Percentiles rank a stretch among this genome's conserved stretches.
phyloP scores from a whole-genome alignment of 306 rosid genomes.

The Potentilla sterilis region DNA sequence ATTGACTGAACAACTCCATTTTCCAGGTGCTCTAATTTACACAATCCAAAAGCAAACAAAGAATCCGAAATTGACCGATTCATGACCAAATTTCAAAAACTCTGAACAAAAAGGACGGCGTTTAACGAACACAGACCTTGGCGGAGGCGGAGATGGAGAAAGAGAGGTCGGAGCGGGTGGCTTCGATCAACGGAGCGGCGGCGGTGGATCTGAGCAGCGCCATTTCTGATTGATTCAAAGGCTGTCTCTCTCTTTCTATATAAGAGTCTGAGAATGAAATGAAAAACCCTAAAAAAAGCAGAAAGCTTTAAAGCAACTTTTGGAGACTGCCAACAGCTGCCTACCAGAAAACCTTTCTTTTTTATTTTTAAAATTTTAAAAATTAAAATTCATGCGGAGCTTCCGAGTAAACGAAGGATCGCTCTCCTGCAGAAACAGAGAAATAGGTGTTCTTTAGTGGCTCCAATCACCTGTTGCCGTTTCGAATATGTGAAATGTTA shows the following conservation, averaged over 20 bases:
- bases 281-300: slow-evolving; percentile 18
- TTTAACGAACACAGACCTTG: slow-evolving; percentile 36
- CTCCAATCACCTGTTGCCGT: neutral
- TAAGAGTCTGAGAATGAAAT: neutral
- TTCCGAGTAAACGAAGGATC: slow-evolving; percentile 19
- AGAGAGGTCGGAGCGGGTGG: slow-evolving; percentile 38
- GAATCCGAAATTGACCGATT: neutral
- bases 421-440: neutral
- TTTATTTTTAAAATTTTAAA: neutral
- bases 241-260: neutral
- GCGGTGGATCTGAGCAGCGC: slow-evolving; percentile 67
- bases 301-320: slow-evolving; percentile 21
- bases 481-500: no score
- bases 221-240: slow-evolving; percentile 42
- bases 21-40: neutral
- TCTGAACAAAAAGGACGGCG: neutral
- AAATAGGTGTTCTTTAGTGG: neutral
- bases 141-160: slow-evolving; percentile 32
- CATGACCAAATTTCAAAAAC: neutral
- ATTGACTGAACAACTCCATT: neutral
- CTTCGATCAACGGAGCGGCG: slow-evolving; percentile 37
- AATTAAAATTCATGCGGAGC: slow-evolving; percentile 17
- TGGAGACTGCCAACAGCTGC: slow-evolving; percentile 12
- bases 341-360: slow-evolving; percentile 16
- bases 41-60: neutral